A percentile compares a stretch with the other conserved stretches of the same genome.
Conservation (phyloP, 108 stramenopile species). For the Asterionellopsis glacialis region DNA sequence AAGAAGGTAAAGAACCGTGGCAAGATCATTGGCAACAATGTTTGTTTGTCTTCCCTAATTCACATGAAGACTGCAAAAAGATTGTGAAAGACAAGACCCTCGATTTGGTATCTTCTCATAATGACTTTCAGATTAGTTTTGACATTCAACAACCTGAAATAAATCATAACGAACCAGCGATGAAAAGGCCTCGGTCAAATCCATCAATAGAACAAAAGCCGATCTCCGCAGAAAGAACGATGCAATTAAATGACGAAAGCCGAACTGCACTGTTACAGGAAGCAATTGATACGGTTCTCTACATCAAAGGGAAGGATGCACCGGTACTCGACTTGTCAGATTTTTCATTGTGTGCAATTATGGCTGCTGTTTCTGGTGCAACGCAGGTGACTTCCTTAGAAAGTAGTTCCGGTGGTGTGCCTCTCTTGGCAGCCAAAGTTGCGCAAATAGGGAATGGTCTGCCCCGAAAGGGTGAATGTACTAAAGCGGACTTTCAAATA, state of each 20-base stretch:
- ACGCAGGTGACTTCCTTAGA: constrained; percentile 59
- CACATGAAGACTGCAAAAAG: constrained; percentile 13
- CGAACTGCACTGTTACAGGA: constrained; percentile 26
- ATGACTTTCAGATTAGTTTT: constrained; percentile 51
- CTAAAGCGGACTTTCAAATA: constrained; percentile 26
- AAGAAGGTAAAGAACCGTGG: constrained; percentile 32
- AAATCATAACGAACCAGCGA: not conserved
- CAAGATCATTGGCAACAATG: constrained; percentile 90
- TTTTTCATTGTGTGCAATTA: constrained; percentile 66
- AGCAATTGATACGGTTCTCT: constrained; percentile 37
- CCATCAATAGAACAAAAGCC: constrained; percentile 4
- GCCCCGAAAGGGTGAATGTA: constrained; percentile 7
- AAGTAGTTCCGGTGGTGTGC: constrained; percentile 32
- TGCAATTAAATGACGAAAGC: constrained; percentile 44
- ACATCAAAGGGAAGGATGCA: constrained; percentile 30
- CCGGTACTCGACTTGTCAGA: constrained; percentile 74
- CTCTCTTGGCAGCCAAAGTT: constrained; percentile 52
- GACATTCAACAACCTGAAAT: not conserved
- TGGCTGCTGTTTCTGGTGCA: constrained; percentile 59
- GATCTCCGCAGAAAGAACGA: constrained; percentile 16
- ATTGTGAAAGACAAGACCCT: constrained; percentile 30
- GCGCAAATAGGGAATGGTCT: constrained; percentile 65
- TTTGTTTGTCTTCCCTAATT: constrained; percentile 49
- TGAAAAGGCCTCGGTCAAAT: constrained; percentile 1
- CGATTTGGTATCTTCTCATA: constrained; percentile 36